These are phyloP conservation scores for Alloascoidea africana DNA, from an alignment of 805 yeast species.

Conservation along the genomic window DNA sequence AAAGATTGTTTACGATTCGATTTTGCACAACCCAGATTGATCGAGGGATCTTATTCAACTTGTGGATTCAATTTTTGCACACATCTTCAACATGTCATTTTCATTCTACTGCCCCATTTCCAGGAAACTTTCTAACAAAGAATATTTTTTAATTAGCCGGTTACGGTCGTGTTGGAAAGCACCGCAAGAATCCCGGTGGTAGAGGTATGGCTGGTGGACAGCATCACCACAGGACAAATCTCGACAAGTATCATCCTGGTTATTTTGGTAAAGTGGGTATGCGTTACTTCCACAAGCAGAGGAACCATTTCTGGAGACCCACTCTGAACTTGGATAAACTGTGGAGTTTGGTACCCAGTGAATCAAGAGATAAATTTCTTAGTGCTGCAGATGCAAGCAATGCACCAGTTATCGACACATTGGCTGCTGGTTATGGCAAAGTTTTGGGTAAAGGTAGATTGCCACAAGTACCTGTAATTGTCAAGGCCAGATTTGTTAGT, in stretches of 20 bases:
- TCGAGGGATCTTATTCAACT: no score
- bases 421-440: conserved; percentile 99
- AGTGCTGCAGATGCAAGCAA: conserved; percentile 70
- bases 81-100: no score
- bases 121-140: no score
- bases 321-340: conserved; percentile 95
- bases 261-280: conserved; percentile 99
- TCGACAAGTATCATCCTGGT: conserved; percentile 99
- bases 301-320: conserved; percentile 77
- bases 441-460: conserved; percentile 98
- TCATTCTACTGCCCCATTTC: no score
- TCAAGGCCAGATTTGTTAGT: conserved; percentile 98
- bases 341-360: conserved; percentile 93
- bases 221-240: conserved; percentile 99
- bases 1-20: no score
- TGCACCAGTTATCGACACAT: conserved; percentile 98
- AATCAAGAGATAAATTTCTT: conserved; percentile 88
- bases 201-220: conserved; percentile 99
- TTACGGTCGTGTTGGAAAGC: conserved; percentile 99
- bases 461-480: conserved; percentile 97
- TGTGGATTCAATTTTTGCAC: no score
- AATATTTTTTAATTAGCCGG: no score
- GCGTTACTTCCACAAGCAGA: conserved; percentile 37
- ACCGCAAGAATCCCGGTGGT: conserved; percentile 99
- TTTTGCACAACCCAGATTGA: no score